These are phyloP conservation scores for Talaromyces sp. DNA, from an alignment of 2,329 filamentous ascomycete genomes.

Conservation along the genomic window DNA sequence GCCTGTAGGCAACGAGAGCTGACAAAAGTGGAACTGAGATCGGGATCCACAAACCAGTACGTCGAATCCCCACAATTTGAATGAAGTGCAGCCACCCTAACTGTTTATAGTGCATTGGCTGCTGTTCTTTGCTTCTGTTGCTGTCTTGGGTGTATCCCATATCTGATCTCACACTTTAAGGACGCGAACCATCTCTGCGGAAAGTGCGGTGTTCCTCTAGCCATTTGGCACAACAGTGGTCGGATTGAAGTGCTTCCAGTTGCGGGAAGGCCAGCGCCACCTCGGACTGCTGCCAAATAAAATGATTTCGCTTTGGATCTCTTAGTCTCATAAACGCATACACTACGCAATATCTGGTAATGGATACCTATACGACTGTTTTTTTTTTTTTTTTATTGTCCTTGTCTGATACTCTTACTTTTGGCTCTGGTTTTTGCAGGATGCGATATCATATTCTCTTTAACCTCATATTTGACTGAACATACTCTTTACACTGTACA, in stretches of 20 bases:
- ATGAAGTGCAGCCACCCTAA: background rate
- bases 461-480: too few relatives aligned
- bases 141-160: conserved; percentile 54
- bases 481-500: too few relatives aligned
- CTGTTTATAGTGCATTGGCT: conserved; percentile 47
- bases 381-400: too few relatives aligned
- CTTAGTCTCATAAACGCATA: background rate
- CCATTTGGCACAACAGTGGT: conserved; percentile 54
- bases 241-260: conserved; percentile 46
- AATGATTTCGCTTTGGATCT: background rate
- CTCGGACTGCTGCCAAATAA: too few relatives aligned
- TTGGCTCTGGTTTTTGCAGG: too few relatives aligned
- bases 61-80: conserved; percentile 7
- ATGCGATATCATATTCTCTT: too few relatives aligned
- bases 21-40: conserved; percentile 25
- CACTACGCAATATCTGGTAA: too few relatives aligned
- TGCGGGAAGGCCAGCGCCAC: background rate
- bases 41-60: conserved; percentile 35
- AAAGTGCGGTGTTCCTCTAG: conserved; percentile 49
- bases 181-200: conserved; percentile 54
- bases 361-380: too few relatives aligned
- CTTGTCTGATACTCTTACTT: too few relatives aligned
- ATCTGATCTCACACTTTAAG: conserved; percentile 51
- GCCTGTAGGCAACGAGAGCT: conserved; percentile 46
- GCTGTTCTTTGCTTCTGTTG: conserved; percentile 46